Base-by-base conservation (phyloP, 192 early-diverging fungal genomes). In the Phlyctochytrium bullatum region DNA sequence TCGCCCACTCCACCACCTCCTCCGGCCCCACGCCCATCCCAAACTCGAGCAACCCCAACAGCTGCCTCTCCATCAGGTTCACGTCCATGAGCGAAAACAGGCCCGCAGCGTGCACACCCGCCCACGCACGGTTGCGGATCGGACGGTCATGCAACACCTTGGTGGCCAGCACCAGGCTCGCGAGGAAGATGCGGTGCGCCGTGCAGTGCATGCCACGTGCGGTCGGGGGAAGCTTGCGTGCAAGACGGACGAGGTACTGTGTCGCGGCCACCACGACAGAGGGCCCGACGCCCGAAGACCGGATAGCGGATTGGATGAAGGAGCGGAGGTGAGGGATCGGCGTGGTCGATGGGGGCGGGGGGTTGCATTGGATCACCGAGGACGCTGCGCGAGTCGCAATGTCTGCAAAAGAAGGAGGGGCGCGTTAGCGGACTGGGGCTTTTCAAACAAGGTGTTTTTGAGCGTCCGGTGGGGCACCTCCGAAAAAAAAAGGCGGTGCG, bases 51-150 rank as follows among this genome's bases (percentile, higher is more conserved):
- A 80, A 34, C 23, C 52, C 24, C 16, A 81, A 63, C 23, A 81
- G 27, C 65, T 78, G 71, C 25, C 74, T 52, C 65, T 81, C 80
- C 74, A 81, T 78, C n/a, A 74, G 61, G 36, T 81, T 81, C 54
- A 81, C 58, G 36, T 81, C 80, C 17, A 35, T 25, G 25, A 78
- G 56, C 28, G 71, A 59, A 35, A 78, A 78, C 6, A 66, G 17
- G 24, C 59, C 50, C 52, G 28, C 63, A 16, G 34, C 20, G 10
- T 63, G 32, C 14, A 52, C 14, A 2, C 51, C 29, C 25, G 62
- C 73, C 73, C 73, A 81, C 1, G 58, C 0, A 2, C 52, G 29
- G 64, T 81, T 81, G 52, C 40, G 50, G 32, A 78, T 32, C 14
- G 79, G 67, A 0, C 24, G 34, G 56, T 81, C 80, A 68, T 35